Conservation (phyloP, 306 rosid species). For the Cicer chorassanicum region DNA sequence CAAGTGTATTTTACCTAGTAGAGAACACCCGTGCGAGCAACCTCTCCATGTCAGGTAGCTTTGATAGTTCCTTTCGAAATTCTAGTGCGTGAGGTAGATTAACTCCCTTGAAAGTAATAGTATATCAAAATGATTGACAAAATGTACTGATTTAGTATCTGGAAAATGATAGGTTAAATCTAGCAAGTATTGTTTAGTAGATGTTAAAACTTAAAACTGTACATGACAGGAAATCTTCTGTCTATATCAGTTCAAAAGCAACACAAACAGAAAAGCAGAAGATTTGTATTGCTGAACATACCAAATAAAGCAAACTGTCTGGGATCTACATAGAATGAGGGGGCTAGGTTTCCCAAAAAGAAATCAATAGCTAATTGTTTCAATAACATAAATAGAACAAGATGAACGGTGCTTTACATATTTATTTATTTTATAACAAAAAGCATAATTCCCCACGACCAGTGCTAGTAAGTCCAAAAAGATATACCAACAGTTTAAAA, state of each 20-base stretch:
- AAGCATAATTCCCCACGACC: background rate
- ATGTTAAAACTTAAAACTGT: slow-evolving; percentile 18
- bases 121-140: slow-evolving; percentile 33
- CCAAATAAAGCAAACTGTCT: slow-evolving; percentile 16
- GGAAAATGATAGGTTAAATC: slow-evolving; percentile 6
- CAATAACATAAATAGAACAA: slow-evolving; percentile 4
- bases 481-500: background rate
- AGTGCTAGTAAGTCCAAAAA: slow-evolving; percentile 12
- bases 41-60: slow-evolving; percentile 85
- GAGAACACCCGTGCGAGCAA: slow-evolving; percentile 81
- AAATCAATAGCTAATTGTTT: background rate
- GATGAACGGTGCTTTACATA: background rate
- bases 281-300: slow-evolving; percentile 1
- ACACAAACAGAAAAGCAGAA: slow-evolving; percentile 34
- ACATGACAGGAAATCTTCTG: slow-evolving; percentile 15
- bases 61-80: slow-evolving; percentile 68
- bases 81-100: slow-evolving; percentile 75
- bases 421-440: background rate
- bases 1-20: slow-evolving; percentile 59
- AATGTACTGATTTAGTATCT: background rate
- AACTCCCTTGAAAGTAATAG: slow-evolving; percentile 65
- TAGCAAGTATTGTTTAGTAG: slow-evolving; percentile 22
- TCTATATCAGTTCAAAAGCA: slow-evolving; percentile 26
- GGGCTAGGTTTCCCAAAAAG: background rate
- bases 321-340: slow-evolving; percentile 30